phyloP scores from a whole-genome alignment of 2,329 filamentous ascomycete species.

The Parafenestella ontariensis region DNA sequence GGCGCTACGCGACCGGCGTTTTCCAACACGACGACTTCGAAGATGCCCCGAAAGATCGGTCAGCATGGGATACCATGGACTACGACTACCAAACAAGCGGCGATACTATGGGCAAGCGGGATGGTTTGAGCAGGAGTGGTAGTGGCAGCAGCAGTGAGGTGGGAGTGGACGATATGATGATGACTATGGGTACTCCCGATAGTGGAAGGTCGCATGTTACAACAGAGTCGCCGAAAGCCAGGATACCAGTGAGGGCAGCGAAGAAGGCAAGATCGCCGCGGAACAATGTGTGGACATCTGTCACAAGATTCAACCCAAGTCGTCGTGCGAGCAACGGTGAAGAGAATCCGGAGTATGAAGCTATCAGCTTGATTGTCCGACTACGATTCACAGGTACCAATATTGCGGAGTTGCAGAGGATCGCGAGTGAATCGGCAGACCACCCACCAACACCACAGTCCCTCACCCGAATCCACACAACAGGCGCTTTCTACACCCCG shows the following conservation, averaged over 20 bases:
- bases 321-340: not conserved
- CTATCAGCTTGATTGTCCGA: slow-evolving; percentile 10
- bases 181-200: not conserved
- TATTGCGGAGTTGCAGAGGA: slow-evolving; percentile 4
- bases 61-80: slow-evolving; percentile 21
- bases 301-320: slow-evolving; percentile 5
- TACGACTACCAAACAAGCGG: slow-evolving; percentile 8
- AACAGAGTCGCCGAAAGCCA: not conserved
- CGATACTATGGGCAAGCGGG: not conserved
- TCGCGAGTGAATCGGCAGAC: not conserved
- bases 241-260: not conserved
- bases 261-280: not conserved
- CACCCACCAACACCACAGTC: not conserved
- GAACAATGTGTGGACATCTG: slow-evolving; percentile 4
- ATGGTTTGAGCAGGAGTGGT: not conserved
- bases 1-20: slow-evolving; percentile 20
- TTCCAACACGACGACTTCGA: slow-evolving; percentile 21
- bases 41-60: slow-evolving; percentile 8
- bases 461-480: not conserved
- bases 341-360: not conserved
- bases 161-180: not conserved
- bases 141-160: not conserved
- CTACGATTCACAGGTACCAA: slow-evolving; percentile 18
- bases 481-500: not conserved
- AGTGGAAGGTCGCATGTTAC: not conserved